These are phyloP conservation scores for Coffea canephora DNA, from an alignment of 257 asterid species.

Conservation along the genomic window DNA sequence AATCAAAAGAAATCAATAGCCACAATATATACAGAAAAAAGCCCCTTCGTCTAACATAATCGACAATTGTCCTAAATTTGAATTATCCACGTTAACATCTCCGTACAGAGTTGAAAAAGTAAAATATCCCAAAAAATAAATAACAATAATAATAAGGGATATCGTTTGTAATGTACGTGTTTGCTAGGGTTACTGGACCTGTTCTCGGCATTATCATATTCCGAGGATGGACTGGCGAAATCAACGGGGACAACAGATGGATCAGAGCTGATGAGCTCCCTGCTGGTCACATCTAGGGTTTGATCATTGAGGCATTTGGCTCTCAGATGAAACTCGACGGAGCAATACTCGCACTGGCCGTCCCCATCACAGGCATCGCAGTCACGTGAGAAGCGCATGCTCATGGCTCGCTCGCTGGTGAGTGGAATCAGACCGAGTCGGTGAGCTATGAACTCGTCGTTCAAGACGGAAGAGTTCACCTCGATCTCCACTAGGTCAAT, in stretches of 20 bases:
- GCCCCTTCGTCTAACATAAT: too few species aligned
- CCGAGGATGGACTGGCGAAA: constrained; percentile 56
- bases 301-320: constrained; percentile 75
- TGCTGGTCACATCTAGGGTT: constrained; percentile 88
- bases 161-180: not conserved
- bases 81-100: not conserved
- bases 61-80: not conserved
- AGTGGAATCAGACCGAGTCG: constrained; percentile 93
- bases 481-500: constrained; percentile 95
- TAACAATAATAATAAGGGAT: not conserved
- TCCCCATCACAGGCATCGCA: constrained; percentile 99
- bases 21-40: not conserved
- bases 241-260: constrained; percentile 87
- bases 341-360: constrained; percentile 95
- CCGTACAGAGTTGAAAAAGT: not conserved
- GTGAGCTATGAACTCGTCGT: constrained; percentile 93
- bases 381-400: constrained; percentile 95
- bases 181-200: not conserved
- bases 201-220: constrained; percentile 19
- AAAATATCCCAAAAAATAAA: not conserved
- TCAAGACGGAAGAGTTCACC: constrained; percentile 84
- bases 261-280: constrained; percentile 87
- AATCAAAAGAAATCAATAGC: not conserved
- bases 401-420: constrained; percentile 87
- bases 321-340: constrained; percentile 83